Base-by-base conservation (phyloP, 805 yeast species). In the Saccharomycopsis olivae region DNA sequence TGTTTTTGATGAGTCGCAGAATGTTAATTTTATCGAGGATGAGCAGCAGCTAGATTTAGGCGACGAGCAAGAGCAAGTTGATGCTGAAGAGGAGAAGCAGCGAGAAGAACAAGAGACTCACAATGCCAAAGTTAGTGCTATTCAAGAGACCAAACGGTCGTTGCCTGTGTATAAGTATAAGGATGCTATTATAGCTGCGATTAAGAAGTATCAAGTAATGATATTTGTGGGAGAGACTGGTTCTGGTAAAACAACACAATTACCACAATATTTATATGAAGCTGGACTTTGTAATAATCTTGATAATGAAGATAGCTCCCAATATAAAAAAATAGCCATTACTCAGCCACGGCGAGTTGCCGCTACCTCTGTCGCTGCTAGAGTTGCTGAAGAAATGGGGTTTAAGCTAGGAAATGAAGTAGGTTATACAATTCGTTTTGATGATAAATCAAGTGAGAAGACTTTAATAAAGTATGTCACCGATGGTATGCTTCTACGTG, bases 331-430 rank as follows among this genome's bases (percentile, higher is more conserved):
- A 46, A 68, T 88, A 4, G 95, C 87, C 1, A 85, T 95, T 51
- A 88, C 96, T 0, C 96, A 88, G 57, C 97, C 97, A 0, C 71
- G 97, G 52, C 68, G 97, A 53, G 96, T 89, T 6, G 97, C 97
- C 0, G 97, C 97, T 1, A 81, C 76, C 38, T 78, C 85, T 35
- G 95, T 87, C 35, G 96, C 98, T 0, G 58, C 80, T 2, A 71
- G 98, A 52, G 97, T 89, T 1, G 87, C 96, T 0, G 86, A 84
- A 34, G 98, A 89, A 58, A 77, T 85, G 68, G 79, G 79, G 5
- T 77, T 77, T 1, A 57, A 64, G n/a, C 51, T 89, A n/a, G 97
- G 98, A 0, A 65, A 73, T 13, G 78, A 79, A 49, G 97, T 92
- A 5, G 98, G 98, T 6, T 89, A 89, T 53, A 69, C 80, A 4